A percentile compares a stretch with the other conserved stretches of the same genome.
phyloP scores from a whole-genome alignment of 768 basidiomycete species.

The Macrolepiota dolichaula region DNA sequence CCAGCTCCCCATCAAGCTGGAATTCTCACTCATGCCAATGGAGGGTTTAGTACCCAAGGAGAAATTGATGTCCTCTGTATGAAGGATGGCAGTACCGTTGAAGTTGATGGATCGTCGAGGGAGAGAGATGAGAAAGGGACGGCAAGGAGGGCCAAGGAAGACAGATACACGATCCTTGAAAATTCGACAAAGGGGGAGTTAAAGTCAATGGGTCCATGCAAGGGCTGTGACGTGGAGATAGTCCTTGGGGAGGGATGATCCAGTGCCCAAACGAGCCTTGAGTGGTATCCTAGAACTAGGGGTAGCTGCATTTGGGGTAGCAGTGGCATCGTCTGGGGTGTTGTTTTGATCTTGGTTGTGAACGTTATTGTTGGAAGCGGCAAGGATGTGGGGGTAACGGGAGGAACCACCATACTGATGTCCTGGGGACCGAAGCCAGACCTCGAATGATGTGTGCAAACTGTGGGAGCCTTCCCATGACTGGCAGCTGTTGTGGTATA shows the following conservation, averaged over 20 bases:
- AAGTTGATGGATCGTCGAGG: conserved; percentile 93
- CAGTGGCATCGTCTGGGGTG: not conserved
- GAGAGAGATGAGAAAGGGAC: conserved; percentile 26
- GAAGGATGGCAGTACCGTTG: too few species aligned
- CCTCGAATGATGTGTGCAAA: too few species aligned
- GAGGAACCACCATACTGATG: conserved; percentile 27
- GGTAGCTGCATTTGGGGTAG: not conserved
- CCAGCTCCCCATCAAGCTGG: conserved; percentile 87
- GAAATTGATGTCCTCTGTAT: too few species aligned
- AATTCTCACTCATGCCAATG: conserved; percentile 96
- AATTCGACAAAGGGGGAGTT: conserved; percentile 80
- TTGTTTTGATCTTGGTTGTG: not conserved
- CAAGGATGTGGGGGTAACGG: not conserved
- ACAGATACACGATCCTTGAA: too few species aligned
- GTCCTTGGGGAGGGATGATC: conserved; percentile 27
- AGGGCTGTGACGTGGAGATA: not conserved
- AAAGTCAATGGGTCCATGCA: too few species aligned
- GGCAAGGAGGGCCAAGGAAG: conserved; percentile 9
- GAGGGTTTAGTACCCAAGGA: conserved; percentile 85
- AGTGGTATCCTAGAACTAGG: not conserved
- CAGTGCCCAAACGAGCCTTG: conserved; percentile 42
- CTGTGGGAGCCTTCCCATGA: too few species aligned
- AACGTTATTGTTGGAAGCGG: conserved; percentile 1
- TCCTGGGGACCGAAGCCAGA: conserved; percentile 68
- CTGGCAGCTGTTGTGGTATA: too few species aligned